Conservation (phyloP, 2,329 filamentous ascomycete genomes). For the Cyphellophora europaea region DNA sequence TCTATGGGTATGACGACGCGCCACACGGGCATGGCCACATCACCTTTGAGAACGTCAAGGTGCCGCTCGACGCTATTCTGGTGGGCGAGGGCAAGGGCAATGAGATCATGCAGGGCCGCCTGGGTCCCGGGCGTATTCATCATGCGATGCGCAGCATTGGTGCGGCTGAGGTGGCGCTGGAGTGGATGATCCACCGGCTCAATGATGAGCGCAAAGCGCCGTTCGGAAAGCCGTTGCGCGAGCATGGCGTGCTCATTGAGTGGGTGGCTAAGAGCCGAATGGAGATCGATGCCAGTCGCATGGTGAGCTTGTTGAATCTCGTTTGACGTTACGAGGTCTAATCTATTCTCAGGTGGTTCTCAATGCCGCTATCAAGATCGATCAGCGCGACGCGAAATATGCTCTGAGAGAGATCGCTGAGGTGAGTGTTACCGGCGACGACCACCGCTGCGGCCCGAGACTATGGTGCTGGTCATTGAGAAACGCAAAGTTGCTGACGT, state of each 20-base stretch:
- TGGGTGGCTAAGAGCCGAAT: constrained; percentile 88
- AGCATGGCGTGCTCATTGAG: constrained; percentile 90
- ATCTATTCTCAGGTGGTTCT: too few species aligned
- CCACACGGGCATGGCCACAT: constrained; percentile 94
- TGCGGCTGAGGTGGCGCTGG: constrained; percentile 77
- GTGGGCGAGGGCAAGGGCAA: constrained; percentile 90
- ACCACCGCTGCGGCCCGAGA: too few species aligned
- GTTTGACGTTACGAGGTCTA: too few species aligned
- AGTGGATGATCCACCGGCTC: constrained; percentile 88
- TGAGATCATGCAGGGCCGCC: constrained; percentile 94
- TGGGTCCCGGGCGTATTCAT: constrained; percentile 93
- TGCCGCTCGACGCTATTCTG: constrained; percentile 78
- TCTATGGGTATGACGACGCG: constrained; percentile 96
- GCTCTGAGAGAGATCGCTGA: constrained; percentile 81
- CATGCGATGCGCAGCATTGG: constrained; percentile 95
- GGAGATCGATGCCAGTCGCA: constrained; percentile 83
- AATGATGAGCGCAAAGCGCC: constrained; percentile 86
- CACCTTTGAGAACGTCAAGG: constrained; percentile 76
- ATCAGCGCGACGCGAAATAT: constrained; percentile 74
- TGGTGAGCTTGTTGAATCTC: too few species aligned
- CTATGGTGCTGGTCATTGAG: too few species aligned
- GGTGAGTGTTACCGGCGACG: too few species aligned
- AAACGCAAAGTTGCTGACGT: too few species aligned
- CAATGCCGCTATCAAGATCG: constrained; percentile 91
- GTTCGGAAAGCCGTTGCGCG: constrained; percentile 75